Evolutionary conservation across 345 rosid genomes (phyloP).

Genomic region (Eucalyptus urophylla): DNA sequence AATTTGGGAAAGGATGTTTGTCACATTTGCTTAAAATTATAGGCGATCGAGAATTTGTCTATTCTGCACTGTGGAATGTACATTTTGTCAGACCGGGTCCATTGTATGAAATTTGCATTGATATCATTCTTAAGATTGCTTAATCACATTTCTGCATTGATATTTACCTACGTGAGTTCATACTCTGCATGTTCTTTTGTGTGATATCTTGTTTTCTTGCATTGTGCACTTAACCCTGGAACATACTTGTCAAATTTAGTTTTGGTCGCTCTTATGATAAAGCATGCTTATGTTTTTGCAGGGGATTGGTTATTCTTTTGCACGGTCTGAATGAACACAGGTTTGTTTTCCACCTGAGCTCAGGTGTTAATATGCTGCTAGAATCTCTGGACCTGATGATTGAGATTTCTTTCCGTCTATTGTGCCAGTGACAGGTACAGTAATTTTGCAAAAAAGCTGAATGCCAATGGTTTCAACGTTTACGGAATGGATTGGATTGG

Average conservation of each 20-base stretch:
- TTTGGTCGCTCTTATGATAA: neutral
- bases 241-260: neutral
- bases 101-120: neutral
- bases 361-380: neutral
- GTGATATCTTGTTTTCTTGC: neutral
- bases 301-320: constrained; percentile 71
- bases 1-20: neutral
- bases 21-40: neutral
- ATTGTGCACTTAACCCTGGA: neutral
- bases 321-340: constrained; percentile 96
- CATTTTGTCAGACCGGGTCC: neutral
- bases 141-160: neutral
- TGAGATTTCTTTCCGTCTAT: neutral
- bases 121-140: neutral
- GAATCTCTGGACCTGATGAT: neutral
- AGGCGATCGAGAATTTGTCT: neutral
- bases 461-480: constrained; percentile 75
- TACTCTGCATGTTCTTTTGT: neutral
- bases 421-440: constrained; percentile 67
- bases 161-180: neutral
- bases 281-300: constrained; percentile 8
- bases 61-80: neutral
- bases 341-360: constrained; percentile 14
- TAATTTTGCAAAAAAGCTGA: constrained; percentile 77
- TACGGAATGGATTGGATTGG: constrained; percentile 97